Base-by-base conservation (phyloP, 345 rosid genomes). In the Brassica rapa region DNA sequence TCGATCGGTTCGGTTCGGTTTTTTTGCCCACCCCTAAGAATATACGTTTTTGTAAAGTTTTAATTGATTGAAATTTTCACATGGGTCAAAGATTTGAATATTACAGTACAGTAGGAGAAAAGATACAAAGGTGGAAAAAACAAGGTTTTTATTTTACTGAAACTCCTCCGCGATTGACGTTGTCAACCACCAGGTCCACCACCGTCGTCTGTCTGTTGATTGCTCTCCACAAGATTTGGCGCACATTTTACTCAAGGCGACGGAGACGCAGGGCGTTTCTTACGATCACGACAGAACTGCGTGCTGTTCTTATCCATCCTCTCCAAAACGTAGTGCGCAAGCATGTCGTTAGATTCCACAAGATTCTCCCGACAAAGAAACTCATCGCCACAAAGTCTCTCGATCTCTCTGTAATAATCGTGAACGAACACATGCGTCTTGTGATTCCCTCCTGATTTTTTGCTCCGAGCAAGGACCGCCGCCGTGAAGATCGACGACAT, bases 401-500 rank as follows among this genome's bases (percentile, higher is more conserved):
- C 99, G 65, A 86, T 90, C 0, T 88, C 80, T 75, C 99, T 86
- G 64, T 90, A 95, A 33, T 89, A 93, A 77, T 95, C 99, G 46
- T 95, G 99, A 4, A 95, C 87, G 8, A 95, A 86, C 16, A 95
- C 83, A 27, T 95, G 96, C 19, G 99, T 95, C 80, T 90, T 93
- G 1, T 82, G 78, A 66, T 81, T 92, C 21, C 91, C 92, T 0
- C 89, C 88, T 11, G 61, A 9, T 71, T 86, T 95, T 84, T 87
- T 93, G 80, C 96, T 95, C 82, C 99, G 77, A 0, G 98, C 88
- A 10, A 95, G 86, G n/a, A 95, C 99, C 6, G 91, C 97, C 1
- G 99, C 88, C 2, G 99, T 95, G 83, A 93, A 95, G 65, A 95
- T 93, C 1, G 98, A 88, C 4, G 89, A 80, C 97, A 95, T 93